phyloP scores from a whole-genome alignment of 1,284 basidiomycete genomes.

The Ustilago nuda region DNA sequence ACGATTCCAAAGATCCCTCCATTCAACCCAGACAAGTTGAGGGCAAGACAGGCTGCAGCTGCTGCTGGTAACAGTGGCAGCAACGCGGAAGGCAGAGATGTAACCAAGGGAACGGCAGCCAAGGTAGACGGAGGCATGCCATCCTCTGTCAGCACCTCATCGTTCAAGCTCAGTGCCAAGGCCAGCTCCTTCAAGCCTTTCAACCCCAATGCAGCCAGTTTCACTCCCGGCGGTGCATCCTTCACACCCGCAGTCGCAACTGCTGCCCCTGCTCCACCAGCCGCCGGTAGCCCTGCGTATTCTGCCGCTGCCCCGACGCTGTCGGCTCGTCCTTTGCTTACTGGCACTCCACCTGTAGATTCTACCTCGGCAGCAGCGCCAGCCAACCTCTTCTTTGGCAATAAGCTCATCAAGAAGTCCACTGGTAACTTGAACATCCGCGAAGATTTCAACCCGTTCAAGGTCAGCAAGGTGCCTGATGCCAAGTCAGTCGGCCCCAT shows the following conservation, averaged over 20 bases:
- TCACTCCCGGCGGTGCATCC: conserved; percentile 70
- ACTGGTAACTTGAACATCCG: conserved; percentile 78
- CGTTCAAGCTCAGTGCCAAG: conserved; percentile 85
- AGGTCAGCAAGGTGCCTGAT: conserved; percentile 82
- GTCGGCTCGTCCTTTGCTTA: conserved; percentile 71
- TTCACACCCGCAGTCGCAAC: conserved; percentile 23
- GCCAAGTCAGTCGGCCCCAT: conserved; percentile 78
- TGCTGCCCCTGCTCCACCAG: conserved; percentile 46
- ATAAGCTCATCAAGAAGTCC: conserved; percentile 79
- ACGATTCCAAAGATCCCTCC: conserved; percentile 89
- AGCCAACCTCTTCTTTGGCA: conserved; percentile 86
- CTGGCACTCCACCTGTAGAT: conserved; percentile 33
- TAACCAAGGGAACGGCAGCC: conserved; percentile 15
- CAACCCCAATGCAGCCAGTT: conserved; percentile 71
- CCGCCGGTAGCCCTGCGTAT: conserved; percentile 25
- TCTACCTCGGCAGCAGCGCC: conserved; percentile 64
- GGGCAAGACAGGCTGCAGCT: conserved; percentile 48
- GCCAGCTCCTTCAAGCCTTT: conserved; percentile 79
- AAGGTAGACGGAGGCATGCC: conserved; percentile 32
- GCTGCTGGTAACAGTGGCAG: conserved; percentile 23
- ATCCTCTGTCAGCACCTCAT: conserved; percentile 67
- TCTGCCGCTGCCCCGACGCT: conserved; percentile 20
- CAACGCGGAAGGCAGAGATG: conserved; percentile 18
- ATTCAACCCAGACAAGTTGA: conserved; percentile 77
- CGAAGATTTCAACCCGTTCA: conserved; percentile 95